Conservation (phyloP, 148 eudicot genomes). For the Beta vulgaris region DNA sequence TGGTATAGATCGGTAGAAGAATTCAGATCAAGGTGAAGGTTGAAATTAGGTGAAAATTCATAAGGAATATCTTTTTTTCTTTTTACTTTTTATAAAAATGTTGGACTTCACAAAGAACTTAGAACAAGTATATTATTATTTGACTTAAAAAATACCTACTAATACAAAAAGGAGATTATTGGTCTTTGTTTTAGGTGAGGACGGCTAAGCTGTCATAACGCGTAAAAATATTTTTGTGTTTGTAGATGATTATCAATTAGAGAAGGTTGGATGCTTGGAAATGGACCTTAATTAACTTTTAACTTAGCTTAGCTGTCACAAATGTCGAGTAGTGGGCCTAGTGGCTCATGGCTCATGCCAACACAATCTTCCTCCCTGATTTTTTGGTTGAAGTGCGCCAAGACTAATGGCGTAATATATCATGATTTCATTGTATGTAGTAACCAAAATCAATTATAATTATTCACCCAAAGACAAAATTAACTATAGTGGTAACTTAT, state of each 20-base stretch:
- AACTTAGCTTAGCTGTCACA: neutral
- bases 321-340: too few species aligned
- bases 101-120: neutral
- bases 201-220: constrained; percentile 16
- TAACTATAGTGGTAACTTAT: too few species aligned
- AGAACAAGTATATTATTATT: neutral
- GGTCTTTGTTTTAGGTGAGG: neutral
- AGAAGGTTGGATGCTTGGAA: too few species aligned
- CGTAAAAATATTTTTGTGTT: neutral
- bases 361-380: neutral
- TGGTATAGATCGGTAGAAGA: neutral
- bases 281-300: neutral
- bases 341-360: neutral
- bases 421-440: neutral
- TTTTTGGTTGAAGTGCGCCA: constrained; percentile 5
- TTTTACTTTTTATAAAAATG: too few species aligned
- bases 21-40: neutral
- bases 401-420: neutral
- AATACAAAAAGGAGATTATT: neutral
- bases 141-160: neutral
- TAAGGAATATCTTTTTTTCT: too few species aligned
- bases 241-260: neutral
- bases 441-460: too few species aligned
- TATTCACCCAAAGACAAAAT: too few species aligned
- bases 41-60: neutral